These are phyloP conservation scores for Apostasia ramifera DNA, from an alignment of 106 monocot species.

Conservation along the genomic window DNA sequence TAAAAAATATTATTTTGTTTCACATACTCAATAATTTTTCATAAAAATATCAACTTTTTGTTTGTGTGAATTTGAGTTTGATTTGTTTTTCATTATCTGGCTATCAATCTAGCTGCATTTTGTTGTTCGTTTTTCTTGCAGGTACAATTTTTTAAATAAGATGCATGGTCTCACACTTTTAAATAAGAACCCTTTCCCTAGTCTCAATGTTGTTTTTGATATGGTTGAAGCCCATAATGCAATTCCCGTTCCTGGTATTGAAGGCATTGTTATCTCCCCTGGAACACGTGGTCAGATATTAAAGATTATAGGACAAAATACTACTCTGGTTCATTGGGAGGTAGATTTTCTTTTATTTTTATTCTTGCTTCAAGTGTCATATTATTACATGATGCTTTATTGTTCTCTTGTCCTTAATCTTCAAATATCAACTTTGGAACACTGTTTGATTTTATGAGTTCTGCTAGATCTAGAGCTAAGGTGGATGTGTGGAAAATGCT, in stretches of 20 bases:
- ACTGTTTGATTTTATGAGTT: too few species aligned
- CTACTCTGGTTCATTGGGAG: conserved; percentile 79
- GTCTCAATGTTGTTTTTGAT: conserved; percentile 19
- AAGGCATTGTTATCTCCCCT: conserved; percentile 58
- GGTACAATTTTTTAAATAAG: conserved; percentile 77
- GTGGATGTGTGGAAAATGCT: too few species aligned
- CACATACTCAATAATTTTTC: too few species aligned
- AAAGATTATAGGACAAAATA: conserved; percentile 54
- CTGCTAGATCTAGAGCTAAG: too few species aligned
- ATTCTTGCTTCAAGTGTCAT: background rate
- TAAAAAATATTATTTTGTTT: too few species aligned
- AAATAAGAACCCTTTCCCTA: conserved; percentile 32
- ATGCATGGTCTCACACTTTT: conserved; percentile 48
- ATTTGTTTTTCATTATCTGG: too few species aligned
- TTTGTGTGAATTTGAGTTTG: too few species aligned
- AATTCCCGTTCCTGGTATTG: conserved; percentile 56
- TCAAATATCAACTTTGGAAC: too few species aligned
- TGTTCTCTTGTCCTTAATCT: too few species aligned
- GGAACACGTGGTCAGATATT: conserved; percentile 56
- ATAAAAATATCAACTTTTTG: too few species aligned
- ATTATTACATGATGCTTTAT: background rate
- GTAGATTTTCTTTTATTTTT: conserved; percentile 16
- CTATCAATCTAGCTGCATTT: background rate
- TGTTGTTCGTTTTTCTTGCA: conserved; percentile 18
- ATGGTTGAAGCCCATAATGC: conserved; percentile 26